Percentiles rank a stretch among this genome's conserved stretches.
These are phyloP conservation scores for Geotrichum citri-aurantii DNA, from an alignment of 1,139 yeast genomes.

Conservation along the genomic window DNA sequence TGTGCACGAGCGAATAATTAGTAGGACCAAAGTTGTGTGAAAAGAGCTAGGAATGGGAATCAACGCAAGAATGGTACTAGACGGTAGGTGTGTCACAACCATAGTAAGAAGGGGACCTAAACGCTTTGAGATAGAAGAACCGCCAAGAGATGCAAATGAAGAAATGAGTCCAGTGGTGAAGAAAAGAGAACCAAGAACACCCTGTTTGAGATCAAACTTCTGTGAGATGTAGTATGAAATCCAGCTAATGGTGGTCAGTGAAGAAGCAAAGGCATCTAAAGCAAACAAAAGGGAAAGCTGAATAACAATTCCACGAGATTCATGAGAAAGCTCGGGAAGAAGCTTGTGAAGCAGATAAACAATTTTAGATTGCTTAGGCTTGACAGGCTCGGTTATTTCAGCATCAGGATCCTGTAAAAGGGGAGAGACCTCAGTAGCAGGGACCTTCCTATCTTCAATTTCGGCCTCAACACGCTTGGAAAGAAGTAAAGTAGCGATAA, in stretches of 20 bases:
- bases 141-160: slow-evolving; percentile 61
- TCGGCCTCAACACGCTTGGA: slow-evolving; percentile 58
- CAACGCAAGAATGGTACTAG: slow-evolving; percentile 58
- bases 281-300: slow-evolving; percentile 52
- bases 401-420: slow-evolving; percentile 5
- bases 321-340: slow-evolving; percentile 19
- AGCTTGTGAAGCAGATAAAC: slow-evolving; percentile 4
- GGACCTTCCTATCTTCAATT: slow-evolving; percentile 13
- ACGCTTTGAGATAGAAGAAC: slow-evolving; percentile 59
- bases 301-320: slow-evolving; percentile 25
- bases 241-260: slow-evolving; percentile 88
- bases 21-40: slow-evolving; percentile 33
- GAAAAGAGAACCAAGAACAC: slow-evolving; percentile 46
- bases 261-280: slow-evolving; percentile 77
- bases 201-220: slow-evolving; percentile 30
- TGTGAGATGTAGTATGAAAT: slow-evolving; percentile 63
- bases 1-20: slow-evolving; percentile 49
- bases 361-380: neutral
- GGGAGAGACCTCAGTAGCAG: slow-evolving; percentile 11
- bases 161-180: slow-evolving; percentile 56
- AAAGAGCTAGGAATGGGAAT: slow-evolving; percentile 40
- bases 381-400: neutral
- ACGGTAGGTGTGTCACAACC: slow-evolving; percentile 70
- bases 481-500: slow-evolving; percentile 49
- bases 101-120: slow-evolving; percentile 80